These are phyloP conservation scores for Chlorociboria aeruginascens DNA, from an alignment of 495 filamentous ascomycete genomes.

Conservation along the genomic window DNA sequence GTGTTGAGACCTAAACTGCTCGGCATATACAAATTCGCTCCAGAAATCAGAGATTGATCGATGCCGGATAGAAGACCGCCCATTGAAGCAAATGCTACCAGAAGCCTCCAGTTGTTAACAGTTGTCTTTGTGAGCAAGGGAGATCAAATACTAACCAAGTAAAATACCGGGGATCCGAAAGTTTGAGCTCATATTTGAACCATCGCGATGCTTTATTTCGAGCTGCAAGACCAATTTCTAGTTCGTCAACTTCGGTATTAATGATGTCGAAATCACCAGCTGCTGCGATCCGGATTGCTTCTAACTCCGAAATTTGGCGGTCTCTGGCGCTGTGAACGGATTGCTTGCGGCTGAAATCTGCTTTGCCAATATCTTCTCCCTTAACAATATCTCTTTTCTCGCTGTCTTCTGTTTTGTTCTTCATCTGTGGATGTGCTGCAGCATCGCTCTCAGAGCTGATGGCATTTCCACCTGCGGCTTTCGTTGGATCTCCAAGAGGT, in stretches of 20 bases:
- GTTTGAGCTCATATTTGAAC: slow-evolving; percentile 12
- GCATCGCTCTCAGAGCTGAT: slow-evolving; percentile 2
- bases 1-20: slow-evolving; percentile 27
- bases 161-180: slow-evolving; percentile 28
- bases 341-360: neutral
- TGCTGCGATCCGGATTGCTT: slow-evolving; percentile 17
- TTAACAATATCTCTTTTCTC: neutral
- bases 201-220: slow-evolving; percentile 14
- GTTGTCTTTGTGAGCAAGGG: too few species aligned
- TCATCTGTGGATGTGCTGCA: slow-evolving; percentile 1
- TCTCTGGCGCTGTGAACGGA: neutral
- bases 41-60: slow-evolving; percentile 48
- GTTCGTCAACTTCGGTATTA: slow-evolving; percentile 11
- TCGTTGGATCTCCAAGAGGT: too few species aligned
- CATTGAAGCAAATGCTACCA: slow-evolving; percentile 41
- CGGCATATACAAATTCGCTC: slow-evolving; percentile 47
- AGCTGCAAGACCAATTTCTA: slow-evolving; percentile 12
- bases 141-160: slow-evolving; percentile 25
- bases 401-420: slow-evolving; percentile 2
- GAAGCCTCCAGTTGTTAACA: neutral
- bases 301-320: slow-evolving; percentile 16
- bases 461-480: neutral
- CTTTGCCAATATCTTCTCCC: neutral
- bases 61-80: slow-evolving; percentile 50
- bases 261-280: slow-evolving; percentile 19